Evolutionary conservation across 2,329 filamentous ascomycete genomes (phyloP), one percentile per base, ranked within the genome.

Genomic region (Monilinia fructicola): DNA sequence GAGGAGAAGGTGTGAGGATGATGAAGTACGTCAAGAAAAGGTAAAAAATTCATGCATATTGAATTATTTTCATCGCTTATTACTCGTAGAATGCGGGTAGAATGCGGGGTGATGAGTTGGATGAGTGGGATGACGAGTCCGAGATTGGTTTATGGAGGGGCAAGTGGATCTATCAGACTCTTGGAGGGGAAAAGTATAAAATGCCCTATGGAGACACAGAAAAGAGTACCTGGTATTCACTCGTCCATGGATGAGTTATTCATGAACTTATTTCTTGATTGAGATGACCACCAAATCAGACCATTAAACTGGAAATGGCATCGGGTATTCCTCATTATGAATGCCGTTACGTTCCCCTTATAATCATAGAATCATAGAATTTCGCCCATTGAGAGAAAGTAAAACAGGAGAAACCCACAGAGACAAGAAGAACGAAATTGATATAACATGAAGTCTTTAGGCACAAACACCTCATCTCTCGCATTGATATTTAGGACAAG

Each of bases 401-500:
- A 60, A 60, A n/a, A 44, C 26, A 60, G 14, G 28, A 35, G 21
- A 38, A 23, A 48, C 23, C 44, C 38, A 18, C 28, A 38, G 21
- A 54, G 31, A 12, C 44, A 50, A 38, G 9, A 38, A 60, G 64
- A 44, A 23, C 11, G 46, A 48, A 48, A 48, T 18, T 23, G 14
- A 21, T 9, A 6, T 5, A 38, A 38, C n/a, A 38, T 6, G 31
- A 38, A 21, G 26, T 48, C 21, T 31, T 48, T 23, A 60, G n/a
- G 28, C 56, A 60, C 48, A 35, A 10, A 23, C 12, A 48, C 56
- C n/a, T 38, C 28, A 38, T 50, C 31, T 38, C 10, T 50, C 44
- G 44, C 7, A 50, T 60, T 60, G 21, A 23, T 48, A 60, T 60
- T 38, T 60, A 4, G 28, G 50, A 60, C 58, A 60, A 50, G 28